Conservation (phyloP, 2,329 filamentous ascomycete genomes). For the Colletotrichum chlorophyti region DNA sequence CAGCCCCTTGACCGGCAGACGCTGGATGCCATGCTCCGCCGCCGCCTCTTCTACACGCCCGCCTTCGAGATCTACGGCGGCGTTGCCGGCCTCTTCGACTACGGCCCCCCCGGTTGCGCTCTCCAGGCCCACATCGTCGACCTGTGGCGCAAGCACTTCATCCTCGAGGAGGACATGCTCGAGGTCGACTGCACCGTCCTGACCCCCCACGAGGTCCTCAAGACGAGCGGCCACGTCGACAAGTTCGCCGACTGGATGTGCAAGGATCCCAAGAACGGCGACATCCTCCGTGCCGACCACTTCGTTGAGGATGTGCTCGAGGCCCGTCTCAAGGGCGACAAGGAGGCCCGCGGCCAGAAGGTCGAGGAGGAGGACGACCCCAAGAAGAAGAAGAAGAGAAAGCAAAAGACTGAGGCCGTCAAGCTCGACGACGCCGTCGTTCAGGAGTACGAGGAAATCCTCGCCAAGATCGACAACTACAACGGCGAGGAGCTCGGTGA, state of each 20-base stretch:
- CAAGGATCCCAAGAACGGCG: constrained; percentile 97
- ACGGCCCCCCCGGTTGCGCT: constrained; percentile 86
- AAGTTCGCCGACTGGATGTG: constrained; percentile 99
- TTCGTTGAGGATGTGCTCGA: constrained; percentile 95
- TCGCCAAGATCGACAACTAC: constrained; percentile 96
- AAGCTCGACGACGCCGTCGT: constrained; percentile 88
- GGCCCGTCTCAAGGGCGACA: constrained; percentile 84
- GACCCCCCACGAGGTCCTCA: constrained; percentile 91
- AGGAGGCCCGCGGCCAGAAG: constrained; percentile 87
- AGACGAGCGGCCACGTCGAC: constrained; percentile 96
- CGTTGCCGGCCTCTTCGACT: constrained; percentile 89
- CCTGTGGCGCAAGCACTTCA: constrained; percentile 91
- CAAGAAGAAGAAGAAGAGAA: constrained; percentile 89
- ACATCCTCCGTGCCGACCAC: constrained; percentile 95
- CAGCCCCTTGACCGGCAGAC: constrained; percentile 84
- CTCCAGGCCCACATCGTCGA: constrained; percentile 89
- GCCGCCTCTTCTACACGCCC: constrained; percentile 92
- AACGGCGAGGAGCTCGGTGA: constrained; percentile 83
- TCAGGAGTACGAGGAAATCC: constrained; percentile 87
- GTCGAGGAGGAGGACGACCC: constrained; percentile 72
- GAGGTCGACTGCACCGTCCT: constrained; percentile 94
- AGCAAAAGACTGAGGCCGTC: constrained; percentile 77
- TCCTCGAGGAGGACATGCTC: constrained; percentile 93
- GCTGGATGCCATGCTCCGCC: constrained; percentile 85
- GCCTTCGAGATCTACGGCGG: constrained; percentile 96